Evolutionary conservation across 257 asterid genomes (phyloP).

Genomic region (Lycium barbarum): DNA sequence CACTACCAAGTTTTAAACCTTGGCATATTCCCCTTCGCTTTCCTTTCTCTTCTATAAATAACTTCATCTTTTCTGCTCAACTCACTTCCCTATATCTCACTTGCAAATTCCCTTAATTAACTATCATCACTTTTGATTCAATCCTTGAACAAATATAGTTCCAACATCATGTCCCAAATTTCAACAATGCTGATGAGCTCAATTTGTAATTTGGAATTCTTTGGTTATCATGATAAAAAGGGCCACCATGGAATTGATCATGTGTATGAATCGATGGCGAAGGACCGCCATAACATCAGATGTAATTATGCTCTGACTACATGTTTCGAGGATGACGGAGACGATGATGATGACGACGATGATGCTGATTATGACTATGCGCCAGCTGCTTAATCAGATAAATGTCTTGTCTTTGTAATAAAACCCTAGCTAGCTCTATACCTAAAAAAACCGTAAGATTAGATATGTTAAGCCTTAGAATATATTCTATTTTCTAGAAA

Average conservation of each 20-base stretch:
- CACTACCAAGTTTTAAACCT: no score
- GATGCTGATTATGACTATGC: background rate
- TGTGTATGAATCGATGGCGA: background rate
- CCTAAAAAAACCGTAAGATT: background rate
- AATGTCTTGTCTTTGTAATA: background rate
- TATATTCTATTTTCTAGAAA: background rate
- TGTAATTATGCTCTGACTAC: background rate
- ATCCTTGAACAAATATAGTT: background rate
- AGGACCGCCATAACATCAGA: background rate
- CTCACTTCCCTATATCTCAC: background rate
- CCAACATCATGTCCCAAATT: background rate
- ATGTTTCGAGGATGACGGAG: background rate
- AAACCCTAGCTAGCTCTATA: background rate
- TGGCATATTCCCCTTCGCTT: background rate
- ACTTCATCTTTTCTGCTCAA: background rate
- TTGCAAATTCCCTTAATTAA: background rate
- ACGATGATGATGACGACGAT: background rate
- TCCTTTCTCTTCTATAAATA: no score
- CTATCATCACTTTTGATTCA: background rate
- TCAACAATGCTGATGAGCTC: background rate
- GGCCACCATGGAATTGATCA: background rate
- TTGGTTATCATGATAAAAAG: background rate
- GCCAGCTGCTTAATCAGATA: background rate
- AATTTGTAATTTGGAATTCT: background rate
- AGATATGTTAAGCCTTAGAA: background rate